A percentile compares a stretch with the other conserved stretches of the same genome.
These are phyloP conservation scores for Fraxinus paxiana DNA, from an alignment of 305 asterid genomes.

Conservation along the genomic window DNA sequence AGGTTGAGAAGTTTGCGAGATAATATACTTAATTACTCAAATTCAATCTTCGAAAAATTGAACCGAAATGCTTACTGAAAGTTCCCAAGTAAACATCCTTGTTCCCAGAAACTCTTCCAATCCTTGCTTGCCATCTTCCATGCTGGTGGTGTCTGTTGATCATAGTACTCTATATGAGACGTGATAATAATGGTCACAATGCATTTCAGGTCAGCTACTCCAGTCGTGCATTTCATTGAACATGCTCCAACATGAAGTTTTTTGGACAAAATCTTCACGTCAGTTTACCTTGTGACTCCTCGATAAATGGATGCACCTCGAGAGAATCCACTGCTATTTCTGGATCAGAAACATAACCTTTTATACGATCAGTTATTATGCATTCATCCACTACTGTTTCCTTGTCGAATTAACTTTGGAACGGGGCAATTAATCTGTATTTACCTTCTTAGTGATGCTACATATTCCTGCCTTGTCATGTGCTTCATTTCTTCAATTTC, in stretches of 20 bases:
- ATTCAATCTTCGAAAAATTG: neutral
- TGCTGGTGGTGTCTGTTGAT: conserved; percentile 69
- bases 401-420: neutral
- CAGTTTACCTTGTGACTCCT: conserved; percentile 75
- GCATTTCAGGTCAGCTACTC: neutral
- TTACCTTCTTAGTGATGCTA: conserved; percentile 66
- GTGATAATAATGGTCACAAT: neutral
- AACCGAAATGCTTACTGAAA: conserved; percentile 48
- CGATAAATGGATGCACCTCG: conserved; percentile 93
- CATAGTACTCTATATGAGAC: neutral
- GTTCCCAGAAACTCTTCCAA: conserved; percentile 85
- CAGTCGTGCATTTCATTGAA: neutral
- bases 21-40: neutral
- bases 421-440: neutral
- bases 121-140: conserved; percentile 91
- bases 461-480: conserved; percentile 80
- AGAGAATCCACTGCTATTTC: conserved; percentile 92
- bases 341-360: conserved; percentile 20
- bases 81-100: conserved; percentile 85
- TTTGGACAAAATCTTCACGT: neutral
- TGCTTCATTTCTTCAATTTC: conserved; percentile 81
- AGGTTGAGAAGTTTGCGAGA: neutral
- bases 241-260: neutral
- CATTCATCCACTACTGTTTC: neutral
- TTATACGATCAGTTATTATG: neutral